Conservation (phyloP, 805 yeast genomes). For the Schwanniomyces polymorphus region DNA sequence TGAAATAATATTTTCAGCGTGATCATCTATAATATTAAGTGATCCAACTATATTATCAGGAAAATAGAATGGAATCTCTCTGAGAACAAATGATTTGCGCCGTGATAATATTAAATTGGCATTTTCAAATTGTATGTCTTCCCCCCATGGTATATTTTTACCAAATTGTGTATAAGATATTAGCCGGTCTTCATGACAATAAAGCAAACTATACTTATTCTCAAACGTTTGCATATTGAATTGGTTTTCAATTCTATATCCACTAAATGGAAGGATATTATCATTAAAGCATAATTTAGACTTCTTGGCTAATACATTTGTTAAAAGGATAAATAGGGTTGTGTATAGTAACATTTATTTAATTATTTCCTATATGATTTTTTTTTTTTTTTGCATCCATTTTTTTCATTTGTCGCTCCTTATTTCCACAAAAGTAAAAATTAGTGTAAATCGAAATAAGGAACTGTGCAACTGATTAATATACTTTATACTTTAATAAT, state of each 20-base stretch:
- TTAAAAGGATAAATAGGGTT: neutral
- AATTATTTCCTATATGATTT: neutral
- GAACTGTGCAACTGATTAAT: neutral
- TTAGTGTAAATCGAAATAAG: neutral
- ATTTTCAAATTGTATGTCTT: slow-evolving; percentile 8
- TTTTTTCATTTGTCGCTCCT: too few species aligned
- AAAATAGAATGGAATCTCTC: slow-evolving; percentile 21
- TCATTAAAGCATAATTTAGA: neutral
- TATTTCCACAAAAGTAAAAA: neutral
- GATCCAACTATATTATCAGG: slow-evolving; percentile 29
- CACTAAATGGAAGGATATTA: slow-evolving; percentile 8
- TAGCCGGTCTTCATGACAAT: slow-evolving; percentile 29
- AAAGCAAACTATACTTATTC: slow-evolving; percentile 20
- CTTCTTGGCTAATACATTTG: neutral
- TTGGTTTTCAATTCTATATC: slow-evolving; percentile 29
- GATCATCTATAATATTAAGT: slow-evolving; percentile 5
- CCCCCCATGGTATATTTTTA: slow-evolving; percentile 25
- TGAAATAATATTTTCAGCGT: slow-evolving; percentile 1
- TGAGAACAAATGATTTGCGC: slow-evolving; percentile 17
- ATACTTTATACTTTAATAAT: neutral
- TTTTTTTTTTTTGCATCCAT: neutral
- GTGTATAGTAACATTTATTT: neutral
- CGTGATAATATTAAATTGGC: slow-evolving; percentile 17
- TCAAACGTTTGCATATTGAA: slow-evolving; percentile 8
- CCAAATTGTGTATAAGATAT: slow-evolving; percentile 16